Base-by-base conservation (phyloP, 495 filamentous ascomycete species). In the Xeromyces bisporus region DNA sequence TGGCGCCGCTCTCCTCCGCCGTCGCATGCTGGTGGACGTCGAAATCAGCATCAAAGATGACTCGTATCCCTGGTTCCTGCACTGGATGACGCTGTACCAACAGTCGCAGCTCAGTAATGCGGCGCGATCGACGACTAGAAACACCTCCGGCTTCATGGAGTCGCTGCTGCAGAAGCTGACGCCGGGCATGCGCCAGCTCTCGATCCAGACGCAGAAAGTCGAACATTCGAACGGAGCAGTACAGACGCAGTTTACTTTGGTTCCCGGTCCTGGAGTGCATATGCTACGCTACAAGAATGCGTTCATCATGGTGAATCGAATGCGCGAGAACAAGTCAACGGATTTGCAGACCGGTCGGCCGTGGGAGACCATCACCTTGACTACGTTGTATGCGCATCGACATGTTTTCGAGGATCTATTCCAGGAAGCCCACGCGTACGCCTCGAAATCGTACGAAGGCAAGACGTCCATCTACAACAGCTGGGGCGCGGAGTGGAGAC, bases 11-110 rank as follows among this genome's bases (percentile, higher is more conserved):
- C 67, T 93, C 33, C 53, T 93, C 32, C 78, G 80, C 24, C 72
- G 78, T 27, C 80, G 86, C 30, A 73, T 97, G 60, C 76, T 97
- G 6, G 81, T 96, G 32, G 80, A 94, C 44, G 68, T 96, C 40
- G 91, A 96, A 51, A 93, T 97, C 49, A 85, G 75, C 44, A 79
- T 80, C 45, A 80, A 82, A 43, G 89, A 96, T 50, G 75, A 84
- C 29, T 82, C 87, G 8, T 97, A 96, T 52, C 74, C 70, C 33
- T 96, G 89, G 87, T 73, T 96, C 21, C 67, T 97, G 3, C 70
- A 81, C 24, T 97, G 91, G 86, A 80, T 97, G 58, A 80, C 84
- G 10, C 61, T 77, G 17, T 86, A 85, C 34, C 81, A 86, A 26
- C 58, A 63, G 35, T 57, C 63, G 20, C 69, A 70, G 38, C 42